These are phyloP conservation scores for Zoysia pacifica DNA, from an alignment of 176 grass and related monocot species.

Conservation along the genomic window DNA sequence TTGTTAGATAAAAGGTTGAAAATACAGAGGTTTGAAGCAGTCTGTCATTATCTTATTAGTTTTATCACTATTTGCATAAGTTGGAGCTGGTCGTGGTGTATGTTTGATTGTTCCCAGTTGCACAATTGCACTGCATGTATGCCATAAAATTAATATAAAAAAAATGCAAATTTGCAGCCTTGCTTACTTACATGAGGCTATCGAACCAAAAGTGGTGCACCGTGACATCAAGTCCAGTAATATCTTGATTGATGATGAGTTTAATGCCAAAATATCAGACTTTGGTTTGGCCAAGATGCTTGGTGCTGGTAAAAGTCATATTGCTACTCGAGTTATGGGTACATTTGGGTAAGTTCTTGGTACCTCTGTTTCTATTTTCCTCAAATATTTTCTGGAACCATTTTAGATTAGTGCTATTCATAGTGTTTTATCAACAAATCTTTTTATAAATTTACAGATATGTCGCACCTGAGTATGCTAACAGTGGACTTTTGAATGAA, in stretches of 20 bases:
- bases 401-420: neutral
- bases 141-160: constrained; percentile 30
- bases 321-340: constrained; percentile 98
- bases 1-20: constrained; percentile 10
- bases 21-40: neutral
- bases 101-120: neutral
- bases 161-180: constrained; percentile 53
- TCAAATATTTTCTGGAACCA: constrained; percentile 4
- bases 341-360: constrained; percentile 85
- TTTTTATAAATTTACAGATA: constrained; percentile 57
- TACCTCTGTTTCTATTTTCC: constrained; percentile 4
- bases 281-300: constrained; percentile 98
- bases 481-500: constrained; percentile 93
- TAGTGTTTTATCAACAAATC: constrained; percentile 24
- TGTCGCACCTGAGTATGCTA: constrained; percentile 96
- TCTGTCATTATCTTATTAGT: neutral
- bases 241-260: constrained; percentile 94
- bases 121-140: neutral
- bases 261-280: constrained; percentile 94
- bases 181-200: constrained; percentile 93
- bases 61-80: constrained; percentile 1
- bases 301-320: constrained; percentile 96
- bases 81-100: neutral
- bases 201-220: constrained; percentile 98
- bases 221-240: constrained; percentile 92